Percentiles rank a stretch among this genome's conserved stretches.
Evolutionary conservation across 2,329 filamentous ascomycete genomes (phyloP).

Genomic region (Aspergillus uvarum): DNA sequence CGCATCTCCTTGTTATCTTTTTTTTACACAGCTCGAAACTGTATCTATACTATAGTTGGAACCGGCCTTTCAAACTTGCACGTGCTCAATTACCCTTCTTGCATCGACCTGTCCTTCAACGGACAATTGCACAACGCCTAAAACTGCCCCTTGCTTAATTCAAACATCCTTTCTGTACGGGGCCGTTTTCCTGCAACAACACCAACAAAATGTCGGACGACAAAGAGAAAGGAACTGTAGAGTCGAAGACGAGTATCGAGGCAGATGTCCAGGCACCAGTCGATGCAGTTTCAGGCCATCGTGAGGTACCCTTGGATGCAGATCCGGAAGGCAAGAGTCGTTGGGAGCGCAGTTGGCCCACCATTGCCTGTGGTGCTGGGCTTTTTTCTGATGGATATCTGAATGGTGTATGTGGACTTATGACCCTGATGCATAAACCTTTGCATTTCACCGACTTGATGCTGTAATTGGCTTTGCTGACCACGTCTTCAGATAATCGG

Average conservation of each 20-base stretch:
- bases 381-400: slow-evolving; percentile 91
- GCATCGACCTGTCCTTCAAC: not conserved
- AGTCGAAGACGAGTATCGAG: not conserved
- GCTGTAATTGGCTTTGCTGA: not conserved
- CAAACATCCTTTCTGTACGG: not conserved
- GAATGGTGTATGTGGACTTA: slow-evolving; percentile 65
- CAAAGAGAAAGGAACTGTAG: not conserved
- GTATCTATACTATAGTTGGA: too few species aligned
- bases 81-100: not conserved
- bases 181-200: not conserved
- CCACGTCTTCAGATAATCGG: slow-evolving; percentile 66
- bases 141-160: not conserved
- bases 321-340: slow-evolving; percentile 30
- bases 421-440: not conserved
- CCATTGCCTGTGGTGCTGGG: slow-evolving; percentile 84
- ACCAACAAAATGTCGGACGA: not conserved
- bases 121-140: not conserved
- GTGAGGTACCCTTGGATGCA: slow-evolving; percentile 17
- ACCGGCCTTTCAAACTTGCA: not conserved
- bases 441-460: not conserved
- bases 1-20: not conserved
- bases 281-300: slow-evolving; percentile 6
- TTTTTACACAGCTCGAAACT: not conserved
- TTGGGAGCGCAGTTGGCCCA: slow-evolving; percentile 65
- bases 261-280: not conserved